These are phyloP conservation scores for Exophiala alcalophila DNA, from an alignment of 2,329 filamentous ascomycete species.

Conservation along the genomic window DNA sequence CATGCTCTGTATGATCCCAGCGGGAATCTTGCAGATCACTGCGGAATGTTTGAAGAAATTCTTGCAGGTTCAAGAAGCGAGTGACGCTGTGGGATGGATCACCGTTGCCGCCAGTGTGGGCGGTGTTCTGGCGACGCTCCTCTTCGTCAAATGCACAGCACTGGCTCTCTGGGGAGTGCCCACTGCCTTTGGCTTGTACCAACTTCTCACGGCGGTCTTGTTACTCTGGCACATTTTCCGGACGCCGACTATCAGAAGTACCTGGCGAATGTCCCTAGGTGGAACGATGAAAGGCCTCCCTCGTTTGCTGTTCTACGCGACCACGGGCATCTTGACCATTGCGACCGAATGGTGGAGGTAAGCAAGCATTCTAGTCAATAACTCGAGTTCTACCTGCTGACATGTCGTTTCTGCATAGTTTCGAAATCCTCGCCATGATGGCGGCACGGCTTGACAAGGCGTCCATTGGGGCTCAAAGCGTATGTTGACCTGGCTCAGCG, in stretches of 20 bases:
- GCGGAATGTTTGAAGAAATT: slow-evolving; percentile 21
- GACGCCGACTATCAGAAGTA: slow-evolving; percentile 7
- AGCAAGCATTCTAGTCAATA: too few species aligned
- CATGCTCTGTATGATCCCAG: slow-evolving; percentile 12
- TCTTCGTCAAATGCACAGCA: slow-evolving; percentile 10
- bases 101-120: slow-evolving; percentile 5
- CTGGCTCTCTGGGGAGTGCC: slow-evolving; percentile 12
- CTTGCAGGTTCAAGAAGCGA: slow-evolving; percentile 16
- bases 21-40: slow-evolving; percentile 15
- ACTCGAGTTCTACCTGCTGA: too few species aligned
- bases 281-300: slow-evolving; percentile 1
- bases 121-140: slow-evolving; percentile 7
- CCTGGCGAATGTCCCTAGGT: slow-evolving; percentile 5
- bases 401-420: slow-evolving; percentile 8
- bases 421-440: slow-evolving; percentile 23
- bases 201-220: slow-evolving; percentile 5
- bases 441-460: slow-evolving; percentile 13
- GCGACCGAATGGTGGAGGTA: slow-evolving; percentile 25
- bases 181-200: slow-evolving; percentile 16
- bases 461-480: slow-evolving; percentile 20
- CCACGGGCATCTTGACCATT: slow-evolving; percentile 21
- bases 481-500: slow-evolving; percentile 1
- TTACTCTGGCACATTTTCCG: slow-evolving; percentile 2
- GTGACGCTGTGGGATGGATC: slow-evolving; percentile 7
- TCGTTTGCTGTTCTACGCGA: slow-evolving; percentile 13